Percentiles rank a stretch among this genome's conserved stretches.
phyloP scores from a whole-genome alignment of 164 flowering plant genomes.

The grape (Vitis vinifera) region ASM3070453v1 NC_081816.1:20617001-20617500 shows the following conservation, averaged over 20 bases:
- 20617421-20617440: neutral
- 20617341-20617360: conserved; percentile 76
- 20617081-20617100: neutral
- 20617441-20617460: neutral
- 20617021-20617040: too few species aligned
- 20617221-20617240: neutral
- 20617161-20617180: neutral
- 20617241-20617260: neutral
- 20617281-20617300: neutral
- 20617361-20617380: conserved; percentile 97
- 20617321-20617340: conserved; percentile 48
- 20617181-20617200: neutral
- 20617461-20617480: too few species aligned
- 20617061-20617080: too few species aligned
- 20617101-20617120: neutral
- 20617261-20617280: conserved; percentile 11
- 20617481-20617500: too few species aligned
- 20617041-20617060: too few species aligned
- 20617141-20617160: neutral
- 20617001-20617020: too few species aligned
- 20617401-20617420: neutral
- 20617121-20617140: neutral
- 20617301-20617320: neutral
- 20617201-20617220: neutral
- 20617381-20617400: conserved; percentile 92